A percentile compares a stretch with the other conserved stretches of the same genome.
Conservation (phyloP, 164 flowering plant genomes). For the Dillenia suffruticosa region DNA sequence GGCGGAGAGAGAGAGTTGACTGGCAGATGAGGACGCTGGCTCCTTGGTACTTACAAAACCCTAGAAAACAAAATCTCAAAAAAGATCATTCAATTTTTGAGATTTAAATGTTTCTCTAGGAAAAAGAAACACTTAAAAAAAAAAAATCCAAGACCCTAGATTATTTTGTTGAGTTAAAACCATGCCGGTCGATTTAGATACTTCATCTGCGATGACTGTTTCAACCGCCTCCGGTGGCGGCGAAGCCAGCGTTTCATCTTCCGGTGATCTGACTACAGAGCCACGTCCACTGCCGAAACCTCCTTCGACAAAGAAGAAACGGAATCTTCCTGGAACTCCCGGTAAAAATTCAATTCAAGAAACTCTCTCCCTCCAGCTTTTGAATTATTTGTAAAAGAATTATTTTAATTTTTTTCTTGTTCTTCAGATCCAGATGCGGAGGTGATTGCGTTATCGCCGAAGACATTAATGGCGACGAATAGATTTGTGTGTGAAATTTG, state of each 20-base stretch:
- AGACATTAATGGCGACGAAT: conserved; percentile 57
- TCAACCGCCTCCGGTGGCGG: conserved; percentile 38
- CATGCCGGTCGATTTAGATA: conserved; percentile 48
- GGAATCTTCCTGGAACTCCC: conserved; percentile 74
- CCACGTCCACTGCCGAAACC: conserved; percentile 21
- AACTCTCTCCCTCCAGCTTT: too few relatives aligned
- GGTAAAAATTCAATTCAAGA: conserved; percentile 23
- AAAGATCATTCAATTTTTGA: too few relatives aligned
- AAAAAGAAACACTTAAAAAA: neutral
- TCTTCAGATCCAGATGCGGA: neutral
- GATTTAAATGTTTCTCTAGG: conserved; percentile 3
- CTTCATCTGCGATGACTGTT: conserved; percentile 24
- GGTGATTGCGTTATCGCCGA: conserved; percentile 55
- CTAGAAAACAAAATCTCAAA: too few relatives aligned
- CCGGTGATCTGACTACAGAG: conserved; percentile 30
- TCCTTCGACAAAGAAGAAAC: conserved; percentile 38
- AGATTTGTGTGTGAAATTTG: conserved; percentile 41
- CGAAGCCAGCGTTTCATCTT: conserved; percentile 53
- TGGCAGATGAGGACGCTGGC: too few relatives aligned
- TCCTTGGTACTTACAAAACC: too few relatives aligned
- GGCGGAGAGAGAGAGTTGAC: too few relatives aligned
- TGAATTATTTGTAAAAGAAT: conserved; percentile 1
- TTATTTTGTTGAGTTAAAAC: too few relatives aligned
- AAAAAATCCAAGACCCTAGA: conserved; percentile 5
- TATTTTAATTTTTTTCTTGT: neutral